These are phyloP conservation scores for Thelonectria discophora DNA, from an alignment of 2,329 filamentous ascomycete species.

Conservation along the genomic window DNA sequence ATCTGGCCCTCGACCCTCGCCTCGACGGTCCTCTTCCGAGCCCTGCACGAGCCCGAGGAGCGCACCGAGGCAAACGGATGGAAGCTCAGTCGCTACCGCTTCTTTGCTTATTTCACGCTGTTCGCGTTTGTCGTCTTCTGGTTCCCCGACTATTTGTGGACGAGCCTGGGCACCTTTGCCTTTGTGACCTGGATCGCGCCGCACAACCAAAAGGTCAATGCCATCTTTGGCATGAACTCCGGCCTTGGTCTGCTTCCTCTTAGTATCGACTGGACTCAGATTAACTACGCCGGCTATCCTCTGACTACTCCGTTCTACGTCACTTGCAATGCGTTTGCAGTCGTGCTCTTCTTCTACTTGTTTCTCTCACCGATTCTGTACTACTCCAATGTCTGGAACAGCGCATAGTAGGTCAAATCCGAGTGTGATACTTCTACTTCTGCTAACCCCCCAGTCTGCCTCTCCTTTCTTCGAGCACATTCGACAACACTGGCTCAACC, in stretches of 20 bases:
- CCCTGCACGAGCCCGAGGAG: conserved; percentile 17
- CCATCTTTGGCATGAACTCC: conserved; percentile 24
- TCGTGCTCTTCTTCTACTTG: conserved; percentile 17
- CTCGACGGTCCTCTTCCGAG: conserved; percentile 21
- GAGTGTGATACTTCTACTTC: neutral
- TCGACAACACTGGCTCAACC: conserved; percentile 12
- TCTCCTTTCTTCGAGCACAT: conserved; percentile 20
- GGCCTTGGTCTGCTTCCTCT: conserved; percentile 15
- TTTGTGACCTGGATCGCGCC: conserved; percentile 23
- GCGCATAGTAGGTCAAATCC: conserved; percentile 9
- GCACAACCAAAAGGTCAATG: conserved; percentile 22
- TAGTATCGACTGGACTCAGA: conserved; percentile 22
- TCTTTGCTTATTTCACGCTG: conserved; percentile 16
- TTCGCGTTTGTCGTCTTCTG: conserved; percentile 20
- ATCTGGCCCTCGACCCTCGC: conserved; percentile 22
- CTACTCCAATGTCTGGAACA: conserved; percentile 24
- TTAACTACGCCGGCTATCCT: conserved; percentile 18
- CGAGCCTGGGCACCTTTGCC: conserved; percentile 18
- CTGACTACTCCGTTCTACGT: conserved; percentile 20
- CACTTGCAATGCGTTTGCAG: conserved; percentile 22
- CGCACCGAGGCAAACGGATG: conserved; percentile 12
- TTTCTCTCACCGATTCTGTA: conserved; percentile 20
- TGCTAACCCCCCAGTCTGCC: conserved; percentile 5
- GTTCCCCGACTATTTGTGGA: conserved; percentile 25
- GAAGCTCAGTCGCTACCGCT: conserved; percentile 13